Evolutionary conservation across 1,284 basidiomycete species (phyloP).

Genomic region (Cryptococcus deneoformans): DNA sequence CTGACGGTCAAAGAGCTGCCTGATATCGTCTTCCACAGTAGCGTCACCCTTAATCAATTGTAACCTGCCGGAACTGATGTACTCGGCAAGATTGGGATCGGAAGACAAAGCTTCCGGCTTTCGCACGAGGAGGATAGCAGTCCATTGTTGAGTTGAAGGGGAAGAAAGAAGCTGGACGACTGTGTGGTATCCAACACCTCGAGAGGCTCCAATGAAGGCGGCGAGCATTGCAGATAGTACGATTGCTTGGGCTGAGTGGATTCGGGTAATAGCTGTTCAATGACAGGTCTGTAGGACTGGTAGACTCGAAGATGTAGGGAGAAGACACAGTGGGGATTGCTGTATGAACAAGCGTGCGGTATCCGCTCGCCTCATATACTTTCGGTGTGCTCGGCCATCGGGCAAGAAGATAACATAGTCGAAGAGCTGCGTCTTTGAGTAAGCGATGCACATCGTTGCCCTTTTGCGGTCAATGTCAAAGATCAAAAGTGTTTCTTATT

Average conservation of each 20-base stretch:
- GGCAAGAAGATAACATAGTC: no score
- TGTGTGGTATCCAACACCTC: constrained; percentile 15
- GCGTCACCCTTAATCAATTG: constrained; percentile 26
- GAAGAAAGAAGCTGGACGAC: constrained; percentile 11
- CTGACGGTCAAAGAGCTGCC: constrained; percentile 12
- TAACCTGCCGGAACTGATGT: constrained; percentile 16
- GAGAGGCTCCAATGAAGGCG: constrained; percentile 25
- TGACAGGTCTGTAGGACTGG: no score
- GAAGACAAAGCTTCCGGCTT: constrained; percentile 16
- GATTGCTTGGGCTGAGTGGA: not conserved
- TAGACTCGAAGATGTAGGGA: no score
- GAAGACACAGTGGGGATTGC: no score
- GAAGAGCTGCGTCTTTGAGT: no score
- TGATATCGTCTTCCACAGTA: constrained; percentile 21
- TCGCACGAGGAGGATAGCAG: constrained; percentile 18
- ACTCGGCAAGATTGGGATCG: constrained; percentile 11
- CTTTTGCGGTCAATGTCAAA: no score
- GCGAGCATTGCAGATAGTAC: constrained; percentile 4
- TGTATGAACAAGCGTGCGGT: no score
- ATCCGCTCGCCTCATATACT: no score
- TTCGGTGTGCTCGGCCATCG: no score
- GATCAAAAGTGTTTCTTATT: no score
- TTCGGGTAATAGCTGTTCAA: not conserved
- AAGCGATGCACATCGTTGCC: no score
- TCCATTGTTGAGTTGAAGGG: not conserved